Evolutionary conservation across 176 grass and related monocot species (phyloP), one percentile per base, ranked within the genome.

Genomic region (Aegilops sharonensis): DNA sequence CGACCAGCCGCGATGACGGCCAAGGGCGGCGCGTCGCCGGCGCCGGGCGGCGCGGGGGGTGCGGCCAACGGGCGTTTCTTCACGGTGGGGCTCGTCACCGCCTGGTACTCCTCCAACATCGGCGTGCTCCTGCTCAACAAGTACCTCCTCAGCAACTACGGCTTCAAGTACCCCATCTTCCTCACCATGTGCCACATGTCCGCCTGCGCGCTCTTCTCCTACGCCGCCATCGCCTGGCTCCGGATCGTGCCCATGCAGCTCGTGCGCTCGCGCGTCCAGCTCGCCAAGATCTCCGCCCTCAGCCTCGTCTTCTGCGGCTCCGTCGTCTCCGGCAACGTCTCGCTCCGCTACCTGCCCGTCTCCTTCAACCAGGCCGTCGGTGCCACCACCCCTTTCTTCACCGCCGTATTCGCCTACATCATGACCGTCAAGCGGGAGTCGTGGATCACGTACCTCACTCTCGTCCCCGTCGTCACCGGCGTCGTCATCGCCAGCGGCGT

Each of bases 91-190:
- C 87, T 98, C 23, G 91, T 95, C 68, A 75, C 91, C 39, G 85
- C 93, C 29, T 98, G 95, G 95, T 98, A 98, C 90, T 92, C 89
- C 56, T 98, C 95, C 81, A 98, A 98, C 91, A 95, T 98, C 88
- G 95, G 95, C 68, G 93, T 98, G 80, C 95, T 98, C 61, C 91
- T 98, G 76, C 91, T 98, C 86, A 98, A 98, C 95, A 98, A 98
- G 91, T 98, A 93, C 88, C 90, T 98, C 54, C 92, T 95, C 78
- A 90, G 88, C 88, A 98, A 98, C 93, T 95, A 98, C 63, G 93
- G 95, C 63, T 98, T 98, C 95, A 95, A 93, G 91, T 98, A 95
- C 89, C 95, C 95, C 2, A 95, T 98, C 93, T 98, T 98, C 90
- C 95, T 98, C 88, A 98, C 95, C 89, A 95, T 95, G 92, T 98